These are phyloP conservation scores for Erysiphe pulchra DNA, from an alignment of 2,329 filamentous ascomycete species.

Conservation along the genomic window DNA sequence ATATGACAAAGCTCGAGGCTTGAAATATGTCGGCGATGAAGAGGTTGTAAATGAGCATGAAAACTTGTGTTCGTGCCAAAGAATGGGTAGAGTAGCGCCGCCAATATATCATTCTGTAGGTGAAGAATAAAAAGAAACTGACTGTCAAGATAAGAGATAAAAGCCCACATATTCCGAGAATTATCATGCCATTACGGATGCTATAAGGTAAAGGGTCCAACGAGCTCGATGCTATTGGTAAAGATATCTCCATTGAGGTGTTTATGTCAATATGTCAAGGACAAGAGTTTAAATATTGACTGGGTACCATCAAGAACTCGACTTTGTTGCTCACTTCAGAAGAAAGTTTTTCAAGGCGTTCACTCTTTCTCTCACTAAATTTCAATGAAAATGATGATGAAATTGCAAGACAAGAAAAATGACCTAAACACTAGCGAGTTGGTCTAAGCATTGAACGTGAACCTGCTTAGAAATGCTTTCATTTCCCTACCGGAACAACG, in stretches of 20 bases:
- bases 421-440: too few species aligned
- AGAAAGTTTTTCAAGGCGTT: too few species aligned
- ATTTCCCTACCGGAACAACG: too few species aligned
- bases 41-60: slow-evolving; percentile 29
- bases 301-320: too few species aligned
- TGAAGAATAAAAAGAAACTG: slow-evolving; percentile 18
- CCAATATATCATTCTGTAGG: slow-evolving; percentile 20
- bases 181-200: slow-evolving; percentile 64
- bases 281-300: too few species aligned
- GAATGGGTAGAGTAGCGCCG: slow-evolving; percentile 12
- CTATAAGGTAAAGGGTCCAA: slow-evolving; percentile 78
- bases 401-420: too few species aligned
- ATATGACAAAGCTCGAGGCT: slow-evolving; percentile 14
- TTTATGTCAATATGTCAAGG: too few species aligned
- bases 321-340: too few species aligned
- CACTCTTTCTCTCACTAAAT: too few species aligned
- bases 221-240: slow-evolving; percentile 21
- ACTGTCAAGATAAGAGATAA: slow-evolving; percentile 20
- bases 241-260: neutral
- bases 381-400: too few species aligned
- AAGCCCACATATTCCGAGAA: slow-evolving; percentile 23
- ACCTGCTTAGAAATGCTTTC: too few species aligned
- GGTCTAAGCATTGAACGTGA: too few species aligned
- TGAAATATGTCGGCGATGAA: slow-evolving; percentile 13
- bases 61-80: slow-evolving; percentile 21